phyloP scores from a whole-genome alignment of 495 filamentous ascomycete genomes.

The Penicillium arizonense region DNA sequence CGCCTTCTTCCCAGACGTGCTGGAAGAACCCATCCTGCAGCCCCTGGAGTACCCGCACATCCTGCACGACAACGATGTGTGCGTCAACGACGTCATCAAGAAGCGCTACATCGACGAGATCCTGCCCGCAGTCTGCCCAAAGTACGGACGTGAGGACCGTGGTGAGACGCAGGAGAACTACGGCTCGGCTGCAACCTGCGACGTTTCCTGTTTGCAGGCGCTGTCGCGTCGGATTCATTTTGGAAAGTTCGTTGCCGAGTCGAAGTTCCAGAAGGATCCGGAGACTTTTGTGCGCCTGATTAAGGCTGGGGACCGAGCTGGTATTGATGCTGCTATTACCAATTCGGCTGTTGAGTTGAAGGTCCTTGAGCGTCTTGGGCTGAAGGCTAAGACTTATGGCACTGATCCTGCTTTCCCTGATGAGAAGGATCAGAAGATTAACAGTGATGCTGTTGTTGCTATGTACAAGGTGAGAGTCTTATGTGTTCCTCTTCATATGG shows the following conservation, averaged over 20 bases:
- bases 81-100: slow-evolving; percentile 88
- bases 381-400: slow-evolving; percentile 96
- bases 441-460: slow-evolving; percentile 85
- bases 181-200: slow-evolving; percentile 85
- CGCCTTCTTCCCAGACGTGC: slow-evolving; percentile 86
- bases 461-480: slow-evolving; percentile 74
- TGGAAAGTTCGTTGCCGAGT: slow-evolving; percentile 97
- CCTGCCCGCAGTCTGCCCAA: slow-evolving; percentile 75
- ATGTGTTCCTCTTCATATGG: neutral
- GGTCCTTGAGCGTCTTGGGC: slow-evolving; percentile 79
- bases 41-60: slow-evolving; percentile 89
- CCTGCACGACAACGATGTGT: slow-evolving; percentile 88
- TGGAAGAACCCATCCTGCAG: slow-evolving; percentile 78
- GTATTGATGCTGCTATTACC: slow-evolving; percentile 88
- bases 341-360: slow-evolving; percentile 85
- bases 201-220: slow-evolving; percentile 88
- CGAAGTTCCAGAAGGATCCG: slow-evolving; percentile 87
- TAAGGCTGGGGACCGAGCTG: slow-evolving; percentile 69
- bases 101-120: slow-evolving; percentile 77
- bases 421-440: slow-evolving; percentile 68
- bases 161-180: slow-evolving; percentile 93
- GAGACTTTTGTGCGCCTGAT: slow-evolving; percentile 81
- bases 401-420: slow-evolving; percentile 75
- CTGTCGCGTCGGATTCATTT: slow-evolving; percentile 93
- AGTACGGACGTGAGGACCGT: slow-evolving; percentile 69